A percentile compares a stretch with the other conserved stretches of the same genome.
phyloP scores from a whole-genome alignment of 164 flowering plant species.

The Magnolia officinalis region DNA sequence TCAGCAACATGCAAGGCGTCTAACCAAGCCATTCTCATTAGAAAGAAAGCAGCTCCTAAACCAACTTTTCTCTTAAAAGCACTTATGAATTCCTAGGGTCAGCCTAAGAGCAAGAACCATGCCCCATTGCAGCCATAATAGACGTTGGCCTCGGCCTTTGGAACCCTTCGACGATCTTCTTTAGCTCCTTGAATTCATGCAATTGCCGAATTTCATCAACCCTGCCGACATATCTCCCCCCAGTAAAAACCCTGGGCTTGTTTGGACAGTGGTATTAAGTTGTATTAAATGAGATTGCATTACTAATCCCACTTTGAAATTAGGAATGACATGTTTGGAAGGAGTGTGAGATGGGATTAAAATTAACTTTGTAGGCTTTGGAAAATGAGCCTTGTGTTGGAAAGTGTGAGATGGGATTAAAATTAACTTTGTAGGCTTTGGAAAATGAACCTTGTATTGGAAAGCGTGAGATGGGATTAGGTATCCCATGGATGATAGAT shows the following conservation, averaged over 20 bases:
- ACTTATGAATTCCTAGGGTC: slow-evolving; percentile 57
- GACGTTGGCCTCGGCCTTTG: slow-evolving; percentile 21
- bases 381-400: too few relatives aligned
- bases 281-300: too few relatives aligned
- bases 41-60: slow-evolving; percentile 45
- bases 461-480: too few relatives aligned
- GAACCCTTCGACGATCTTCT: slow-evolving; percentile 40
- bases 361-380: too few relatives aligned
- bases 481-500: too few relatives aligned
- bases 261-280: too few relatives aligned
- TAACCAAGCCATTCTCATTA: slow-evolving; percentile 54
- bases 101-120: slow-evolving; percentile 44
- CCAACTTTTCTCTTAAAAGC: slow-evolving; percentile 36
- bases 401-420: too few relatives aligned
- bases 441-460: too few relatives aligned
- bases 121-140: slow-evolving; percentile 58
- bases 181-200: slow-evolving; percentile 58
- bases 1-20: slow-evolving; percentile 42
- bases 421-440: too few relatives aligned
- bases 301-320: too few relatives aligned
- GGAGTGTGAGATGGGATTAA: too few relatives aligned
- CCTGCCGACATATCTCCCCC: slow-evolving; percentile 56
- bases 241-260: slow-evolving; percentile 55
- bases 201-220: slow-evolving; percentile 56
- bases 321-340: too few relatives aligned